Percentiles rank a stretch among this genome's conserved stretches.
Evolutionary conservation across 306 rosid species (phyloP).

Genomic region (Sophora flavescens): DNA sequence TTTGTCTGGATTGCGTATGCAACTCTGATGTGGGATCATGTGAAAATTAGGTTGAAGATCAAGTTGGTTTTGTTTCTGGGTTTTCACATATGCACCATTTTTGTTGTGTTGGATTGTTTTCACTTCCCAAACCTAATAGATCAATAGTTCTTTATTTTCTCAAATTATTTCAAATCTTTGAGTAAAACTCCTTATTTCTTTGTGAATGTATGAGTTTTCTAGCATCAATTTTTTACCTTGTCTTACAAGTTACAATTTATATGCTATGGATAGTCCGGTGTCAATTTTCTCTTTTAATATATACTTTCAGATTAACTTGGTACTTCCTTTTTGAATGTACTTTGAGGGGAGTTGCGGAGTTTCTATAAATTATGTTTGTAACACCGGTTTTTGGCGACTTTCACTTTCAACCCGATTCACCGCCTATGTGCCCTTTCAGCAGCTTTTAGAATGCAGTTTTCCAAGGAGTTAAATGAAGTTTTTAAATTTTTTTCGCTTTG

Average conservation of each 20-base stretch:
- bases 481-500: neutral
- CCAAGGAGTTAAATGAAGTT: neutral
- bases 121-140: neutral
- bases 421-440: no score
- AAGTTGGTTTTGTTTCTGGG: neutral
- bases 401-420: no score
- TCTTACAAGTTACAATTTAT: neutral
- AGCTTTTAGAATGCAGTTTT: conserved; percentile 19
- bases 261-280: neutral
- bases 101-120: neutral
- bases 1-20: neutral
- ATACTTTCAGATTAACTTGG: neutral
- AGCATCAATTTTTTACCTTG: neutral
- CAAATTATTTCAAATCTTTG: neutral
- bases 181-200: neutral
- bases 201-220: neutral
- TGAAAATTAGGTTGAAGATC: neutral
- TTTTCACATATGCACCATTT: neutral
- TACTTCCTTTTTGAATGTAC: neutral
- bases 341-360: neutral
- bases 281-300: neutral
- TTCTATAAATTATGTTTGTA: neutral
- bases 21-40: neutral
- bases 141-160: neutral
- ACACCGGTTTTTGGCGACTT: no score